These are phyloP conservation scores for Castanea sativa DNA, from an alignment of 306 rosid species.

Conservation along the genomic window DNA sequence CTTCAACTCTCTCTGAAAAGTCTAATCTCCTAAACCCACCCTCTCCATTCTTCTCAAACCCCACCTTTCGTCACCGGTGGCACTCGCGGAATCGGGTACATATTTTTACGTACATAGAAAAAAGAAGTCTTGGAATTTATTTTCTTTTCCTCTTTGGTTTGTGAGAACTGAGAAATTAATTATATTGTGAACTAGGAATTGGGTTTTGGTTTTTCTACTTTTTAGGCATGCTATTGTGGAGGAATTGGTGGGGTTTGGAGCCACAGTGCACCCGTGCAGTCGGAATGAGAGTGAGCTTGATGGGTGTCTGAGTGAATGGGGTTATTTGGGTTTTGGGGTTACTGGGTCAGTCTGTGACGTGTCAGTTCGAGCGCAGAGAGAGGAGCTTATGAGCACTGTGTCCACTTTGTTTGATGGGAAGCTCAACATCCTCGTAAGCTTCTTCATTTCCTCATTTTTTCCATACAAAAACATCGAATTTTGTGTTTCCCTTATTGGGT, in stretches of 20 bases:
- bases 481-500: background rate
- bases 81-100: conserved; percentile 75
- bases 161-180: background rate
- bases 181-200: background rate
- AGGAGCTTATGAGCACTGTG: conserved; percentile 9
- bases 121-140: background rate
- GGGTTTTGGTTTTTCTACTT: background rate
- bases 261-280: conserved; percentile 10
- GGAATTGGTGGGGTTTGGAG: conserved; percentile 30
- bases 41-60: conserved; percentile 8
- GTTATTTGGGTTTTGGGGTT: conserved; percentile 19
- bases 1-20: background rate
- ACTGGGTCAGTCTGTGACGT: conserved; percentile 20
- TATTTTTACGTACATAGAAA: background rate
- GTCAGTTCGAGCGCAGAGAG: background rate
- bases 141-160: background rate
- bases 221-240: conserved; percentile 28
- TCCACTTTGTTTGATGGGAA: conserved; percentile 19
- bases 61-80: conserved; percentile 55
- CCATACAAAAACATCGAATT: background rate
- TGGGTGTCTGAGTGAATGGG: conserved; percentile 15
- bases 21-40: background rate
- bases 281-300: background rate
- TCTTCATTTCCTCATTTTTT: background rate
- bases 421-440: conserved; percentile 30